These are phyloP conservation scores for Hordeum marinum DNA, from an alignment of 176 grass and related monocot species.

Conservation along the genomic window DNA sequence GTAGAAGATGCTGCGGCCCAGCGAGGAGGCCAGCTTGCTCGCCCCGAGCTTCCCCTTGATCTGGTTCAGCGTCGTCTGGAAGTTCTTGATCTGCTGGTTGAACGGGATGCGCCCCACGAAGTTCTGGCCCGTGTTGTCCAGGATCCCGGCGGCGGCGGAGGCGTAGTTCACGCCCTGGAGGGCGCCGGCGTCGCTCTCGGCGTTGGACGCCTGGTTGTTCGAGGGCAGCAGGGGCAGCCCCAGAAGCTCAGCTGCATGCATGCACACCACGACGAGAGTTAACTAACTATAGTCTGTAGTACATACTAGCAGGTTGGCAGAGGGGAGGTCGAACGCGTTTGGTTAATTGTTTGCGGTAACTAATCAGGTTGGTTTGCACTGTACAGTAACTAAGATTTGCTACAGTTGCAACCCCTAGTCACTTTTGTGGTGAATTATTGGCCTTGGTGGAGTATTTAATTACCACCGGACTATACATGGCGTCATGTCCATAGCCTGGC, in stretches of 20 bases:
- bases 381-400: background rate
- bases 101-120: slow-evolving; percentile 85
- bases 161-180: slow-evolving; percentile 94
- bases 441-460: background rate
- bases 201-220: slow-evolving; percentile 44
- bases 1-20: slow-evolving; percentile 75
- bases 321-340: background rate
- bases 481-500: background rate
- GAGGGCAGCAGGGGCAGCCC: slow-evolving; percentile 82
- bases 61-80: slow-evolving; percentile 60
- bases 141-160: slow-evolving; percentile 79
- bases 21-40: slow-evolving; percentile 18
- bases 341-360: background rate
- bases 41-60: slow-evolving; percentile 36
- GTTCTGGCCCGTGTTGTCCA: slow-evolving; percentile 88
- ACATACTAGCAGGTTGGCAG: too few species aligned
- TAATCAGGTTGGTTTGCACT: background rate
- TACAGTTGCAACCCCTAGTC: background rate
- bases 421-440: background rate
- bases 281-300: background rate
- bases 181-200: slow-evolving; percentile 34
- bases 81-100: slow-evolving; percentile 94
- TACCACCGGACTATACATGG: background rate
- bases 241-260: slow-evolving; percentile 62
- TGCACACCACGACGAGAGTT: background rate